Evolutionary conservation across 257 asterid genomes (phyloP).

Genomic region (Knoxia roxburghii): DNA sequence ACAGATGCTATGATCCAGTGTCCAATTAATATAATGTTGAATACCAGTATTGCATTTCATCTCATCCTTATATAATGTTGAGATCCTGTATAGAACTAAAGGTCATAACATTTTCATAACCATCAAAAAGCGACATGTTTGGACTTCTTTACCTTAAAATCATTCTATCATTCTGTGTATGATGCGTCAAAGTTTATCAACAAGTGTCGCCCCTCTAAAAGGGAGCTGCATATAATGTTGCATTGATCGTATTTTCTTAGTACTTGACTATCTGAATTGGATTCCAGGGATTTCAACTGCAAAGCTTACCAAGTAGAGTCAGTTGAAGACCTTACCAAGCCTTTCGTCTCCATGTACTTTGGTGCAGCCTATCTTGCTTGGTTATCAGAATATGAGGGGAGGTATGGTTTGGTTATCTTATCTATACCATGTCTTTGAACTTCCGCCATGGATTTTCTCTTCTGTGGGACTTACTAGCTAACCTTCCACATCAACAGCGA

Average conservation of each 20-base stretch:
- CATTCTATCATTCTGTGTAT: not conserved
- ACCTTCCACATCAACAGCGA: conserved; percentile 40
- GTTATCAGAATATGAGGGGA: conserved; percentile 87
- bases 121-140: not conserved
- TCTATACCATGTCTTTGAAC: not conserved
- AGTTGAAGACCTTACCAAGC: conserved; percentile 83
- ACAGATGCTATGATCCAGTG: not conserved
- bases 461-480: not conserved
- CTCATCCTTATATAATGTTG: not conserved
- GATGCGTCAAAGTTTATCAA: not conserved
- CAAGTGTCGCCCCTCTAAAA: not conserved
- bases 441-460: not conserved
- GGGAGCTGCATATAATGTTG: not conserved
- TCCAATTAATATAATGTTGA: too few relatives aligned
- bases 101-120: not conserved
- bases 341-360: conserved; percentile 86
- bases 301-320: conserved; percentile 59
- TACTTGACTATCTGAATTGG: conserved; percentile 22
- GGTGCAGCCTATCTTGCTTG: conserved; percentile 91
- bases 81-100: not conserved
- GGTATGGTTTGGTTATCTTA: conserved; percentile 32
- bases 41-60: not conserved
- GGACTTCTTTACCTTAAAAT: not conserved
- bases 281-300: conserved; percentile 64
- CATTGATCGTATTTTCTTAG: not conserved